These are phyloP conservation scores for Xylariaceae sp. DNA, from an alignment of 2,329 filamentous ascomycete genomes.

Conservation along the genomic window DNA sequence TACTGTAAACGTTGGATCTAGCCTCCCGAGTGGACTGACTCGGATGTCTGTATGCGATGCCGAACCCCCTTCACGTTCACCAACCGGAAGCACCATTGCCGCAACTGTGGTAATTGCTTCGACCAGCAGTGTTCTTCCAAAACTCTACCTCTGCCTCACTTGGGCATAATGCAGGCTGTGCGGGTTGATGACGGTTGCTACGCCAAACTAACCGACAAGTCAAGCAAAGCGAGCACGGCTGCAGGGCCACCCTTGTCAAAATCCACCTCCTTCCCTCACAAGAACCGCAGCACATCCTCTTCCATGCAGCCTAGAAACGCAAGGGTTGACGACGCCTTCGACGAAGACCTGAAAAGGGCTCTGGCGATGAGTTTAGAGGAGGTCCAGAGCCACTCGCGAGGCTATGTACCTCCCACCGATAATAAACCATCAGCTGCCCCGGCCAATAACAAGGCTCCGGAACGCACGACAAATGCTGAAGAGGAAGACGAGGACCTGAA, in stretches of 20 bases:
- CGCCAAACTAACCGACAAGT: slow-evolving; percentile 76
- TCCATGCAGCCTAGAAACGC: slow-evolving; percentile 85
- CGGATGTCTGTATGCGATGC: slow-evolving; percentile 97
- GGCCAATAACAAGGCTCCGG: slow-evolving; percentile 32
- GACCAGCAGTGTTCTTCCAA: slow-evolving; percentile 93
- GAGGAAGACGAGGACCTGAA: slow-evolving; percentile 91
- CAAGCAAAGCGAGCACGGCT: slow-evolving; percentile 36
- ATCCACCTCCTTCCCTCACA: slow-evolving; percentile 44
- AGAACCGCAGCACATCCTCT: slow-evolving; percentile 59
- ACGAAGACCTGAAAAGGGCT: slow-evolving; percentile 89
- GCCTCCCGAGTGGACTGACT: slow-evolving; percentile 96
- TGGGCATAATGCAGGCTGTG: slow-evolving; percentile 86
- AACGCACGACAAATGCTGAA: slow-evolving; percentile 65
- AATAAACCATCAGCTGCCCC: slow-evolving; percentile 30
- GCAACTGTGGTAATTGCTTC: slow-evolving; percentile 97
- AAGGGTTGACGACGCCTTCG: slow-evolving; percentile 82
- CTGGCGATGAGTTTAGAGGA: slow-evolving; percentile 97
- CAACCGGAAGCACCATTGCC: slow-evolving; percentile 96
- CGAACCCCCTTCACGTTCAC: slow-evolving; percentile 94
- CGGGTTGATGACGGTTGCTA: slow-evolving; percentile 96
- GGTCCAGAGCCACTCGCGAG: slow-evolving; percentile 67
- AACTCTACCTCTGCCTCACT: slow-evolving; percentile 77
- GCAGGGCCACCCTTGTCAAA: slow-evolving; percentile 41
- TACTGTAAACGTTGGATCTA: no score
- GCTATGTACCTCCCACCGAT: slow-evolving; percentile 59